Evolutionary conservation across 2,329 filamentous ascomycete species (phyloP).

Genomic region (Trichoderma arundinaceum): DNA sequence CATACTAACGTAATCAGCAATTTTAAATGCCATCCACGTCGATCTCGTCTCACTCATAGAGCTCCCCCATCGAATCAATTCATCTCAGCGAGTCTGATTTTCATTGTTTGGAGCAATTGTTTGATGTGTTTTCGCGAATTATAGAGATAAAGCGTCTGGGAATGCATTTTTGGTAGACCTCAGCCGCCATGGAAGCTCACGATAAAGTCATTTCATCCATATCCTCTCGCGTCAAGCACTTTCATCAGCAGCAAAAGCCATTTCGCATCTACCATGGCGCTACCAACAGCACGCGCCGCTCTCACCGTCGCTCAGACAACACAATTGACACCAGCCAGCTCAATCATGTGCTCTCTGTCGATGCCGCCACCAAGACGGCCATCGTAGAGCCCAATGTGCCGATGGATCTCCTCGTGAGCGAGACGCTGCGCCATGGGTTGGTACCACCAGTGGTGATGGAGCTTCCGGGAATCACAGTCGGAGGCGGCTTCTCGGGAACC

Average conservation of each 20-base stretch:
- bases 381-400: conserved; percentile 74
- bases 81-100: background rate
- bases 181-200: conserved; percentile 51
- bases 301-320: conserved; percentile 54
- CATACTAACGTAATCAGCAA: conserved; percentile 19
- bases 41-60: conserved; percentile 4
- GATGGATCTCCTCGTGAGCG: conserved; percentile 67
- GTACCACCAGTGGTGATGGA: conserved; percentile 73
- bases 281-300: conserved; percentile 74
- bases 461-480: conserved; percentile 73
- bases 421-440: conserved; percentile 60
- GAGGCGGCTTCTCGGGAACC: conserved; percentile 70
- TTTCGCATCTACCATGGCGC: conserved; percentile 80
- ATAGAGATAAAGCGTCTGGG: too few relatives aligned
- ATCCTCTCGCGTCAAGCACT: conserved; percentile 51
- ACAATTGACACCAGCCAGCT: conserved; percentile 72
- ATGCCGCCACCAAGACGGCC: conserved; percentile 58
- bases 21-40: background rate
- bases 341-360: conserved; percentile 65
- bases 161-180: background rate
- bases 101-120: background rate
- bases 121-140: background rate
- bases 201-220: conserved; percentile 51
- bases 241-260: conserved; percentile 53
- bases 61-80: background rate